These are phyloP conservation scores for Nyctanthes arbortristis DNA, from an alignment of 257 asterid genomes.

Conservation along the genomic window DNA sequence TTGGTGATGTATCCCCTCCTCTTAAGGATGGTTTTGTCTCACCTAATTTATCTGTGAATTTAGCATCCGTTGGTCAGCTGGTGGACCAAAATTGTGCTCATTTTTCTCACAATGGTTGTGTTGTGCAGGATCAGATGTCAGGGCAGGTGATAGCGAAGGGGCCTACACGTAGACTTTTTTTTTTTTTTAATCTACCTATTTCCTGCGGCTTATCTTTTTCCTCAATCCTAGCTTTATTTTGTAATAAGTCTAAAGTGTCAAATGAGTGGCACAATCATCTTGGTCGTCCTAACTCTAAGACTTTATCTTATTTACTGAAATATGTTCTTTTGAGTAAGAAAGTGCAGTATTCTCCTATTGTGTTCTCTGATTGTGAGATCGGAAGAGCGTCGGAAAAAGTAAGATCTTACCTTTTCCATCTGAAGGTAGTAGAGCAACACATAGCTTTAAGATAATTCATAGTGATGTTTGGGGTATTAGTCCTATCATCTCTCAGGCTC, in stretches of 20 bases:
- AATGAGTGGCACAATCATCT: background rate
- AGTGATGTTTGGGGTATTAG: constrained; percentile 8
- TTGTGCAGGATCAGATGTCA: constrained; percentile 8
- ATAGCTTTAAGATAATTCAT: constrained; percentile 1
- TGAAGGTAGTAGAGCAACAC: constrained; percentile 5
- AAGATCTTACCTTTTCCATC: constrained; percentile 8
- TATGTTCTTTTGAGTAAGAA: background rate
- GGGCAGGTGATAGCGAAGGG: constrained; percentile 10
- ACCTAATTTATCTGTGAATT: background rate
- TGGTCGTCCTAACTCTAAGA: constrained; percentile 3
- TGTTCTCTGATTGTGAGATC: background rate
- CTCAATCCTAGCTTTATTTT: background rate
- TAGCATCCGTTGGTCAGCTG: background rate
- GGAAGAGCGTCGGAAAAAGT: constrained; percentile 11
- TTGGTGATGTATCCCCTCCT: background rate
- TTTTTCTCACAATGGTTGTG: background rate
- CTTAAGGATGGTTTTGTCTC: background rate
- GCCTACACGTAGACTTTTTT: background rate
- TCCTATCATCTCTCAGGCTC: constrained; percentile 12
- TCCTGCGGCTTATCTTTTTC: background rate
- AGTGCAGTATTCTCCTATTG: constrained; percentile 1
- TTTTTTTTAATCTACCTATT: background rate
- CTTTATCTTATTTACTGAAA: constrained; percentile 4
- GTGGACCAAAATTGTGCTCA: background rate
- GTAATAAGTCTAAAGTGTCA: background rate